These are phyloP conservation scores for Fusarium papillatum DNA, from an alignment of 2,329 filamentous ascomycete species.

Conservation along the genomic window DNA sequence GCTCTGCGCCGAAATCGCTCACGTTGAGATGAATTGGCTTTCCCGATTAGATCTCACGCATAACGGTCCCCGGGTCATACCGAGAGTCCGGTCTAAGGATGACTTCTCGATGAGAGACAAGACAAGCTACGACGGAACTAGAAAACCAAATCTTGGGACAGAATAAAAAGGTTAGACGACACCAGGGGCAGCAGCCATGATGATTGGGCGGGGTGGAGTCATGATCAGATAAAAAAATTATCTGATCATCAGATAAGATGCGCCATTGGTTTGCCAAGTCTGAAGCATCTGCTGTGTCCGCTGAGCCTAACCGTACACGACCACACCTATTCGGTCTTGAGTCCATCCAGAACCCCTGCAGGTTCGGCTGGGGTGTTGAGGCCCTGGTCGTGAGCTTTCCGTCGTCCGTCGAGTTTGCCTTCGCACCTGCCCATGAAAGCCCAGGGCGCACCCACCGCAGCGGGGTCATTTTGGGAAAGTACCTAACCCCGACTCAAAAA, in stretches of 20 bases:
- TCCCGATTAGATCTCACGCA: slow-evolving; percentile 12
- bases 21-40: slow-evolving; percentile 5
- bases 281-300: not conserved
- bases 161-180: not conserved
- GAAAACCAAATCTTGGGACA: slow-evolving; percentile 2
- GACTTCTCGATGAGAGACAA: not conserved
- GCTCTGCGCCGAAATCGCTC: slow-evolving; percentile 17
- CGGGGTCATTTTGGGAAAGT: not conserved
- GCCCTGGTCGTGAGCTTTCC: not conserved
- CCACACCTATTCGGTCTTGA: not conserved
- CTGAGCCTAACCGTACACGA: not conserved
- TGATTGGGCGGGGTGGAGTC: slow-evolving; percentile 12
- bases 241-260: slow-evolving; percentile 44
- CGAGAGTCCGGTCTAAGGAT: not conserved
- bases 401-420: not conserved
- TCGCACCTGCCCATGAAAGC: not conserved
- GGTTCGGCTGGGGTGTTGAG: not conserved
- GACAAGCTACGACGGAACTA: not conserved
- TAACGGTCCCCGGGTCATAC: not conserved
- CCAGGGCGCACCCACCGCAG: not conserved
- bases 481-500: not conserved
- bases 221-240: slow-evolving; percentile 28
- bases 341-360: not conserved
- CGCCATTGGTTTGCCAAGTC: slow-evolving; percentile 22
- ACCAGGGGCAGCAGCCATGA: not conserved